Percentiles rank a stretch among this genome's conserved stretches.
Conservation (phyloP, 2,329 filamentous ascomycete species). For the Pseudogymnoascus sp. region DNA sequence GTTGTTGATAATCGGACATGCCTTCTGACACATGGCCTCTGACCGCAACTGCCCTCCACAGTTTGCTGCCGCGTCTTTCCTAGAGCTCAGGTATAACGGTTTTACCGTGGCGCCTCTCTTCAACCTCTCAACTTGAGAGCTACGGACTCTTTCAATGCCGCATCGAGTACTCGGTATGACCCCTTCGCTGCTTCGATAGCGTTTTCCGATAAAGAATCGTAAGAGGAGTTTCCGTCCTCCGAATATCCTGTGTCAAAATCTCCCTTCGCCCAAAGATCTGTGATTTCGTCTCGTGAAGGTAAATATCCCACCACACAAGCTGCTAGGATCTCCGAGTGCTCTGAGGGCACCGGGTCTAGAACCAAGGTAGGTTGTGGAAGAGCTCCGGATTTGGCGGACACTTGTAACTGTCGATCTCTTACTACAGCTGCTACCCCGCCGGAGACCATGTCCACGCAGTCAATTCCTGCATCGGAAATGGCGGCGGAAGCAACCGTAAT, state of each 20-base stretch:
- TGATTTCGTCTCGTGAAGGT: slow-evolving; percentile 79
- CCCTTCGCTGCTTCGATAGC: slow-evolving; percentile 55
- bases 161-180: slow-evolving; percentile 49
- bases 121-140: slow-evolving; percentile 25
- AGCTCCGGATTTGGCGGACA: slow-evolving; percentile 20
- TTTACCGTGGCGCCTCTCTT: not conserved
- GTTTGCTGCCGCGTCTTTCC: not conserved
- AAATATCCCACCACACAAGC: slow-evolving; percentile 89
- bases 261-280: slow-evolving; percentile 90
- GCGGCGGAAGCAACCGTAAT: slow-evolving; percentile 91
- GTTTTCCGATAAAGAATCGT: slow-evolving; percentile 50
- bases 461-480: slow-evolving; percentile 88
- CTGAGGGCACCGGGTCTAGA: slow-evolving; percentile 73
- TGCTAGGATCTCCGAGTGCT: slow-evolving; percentile 68
- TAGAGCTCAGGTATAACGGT: not conserved
- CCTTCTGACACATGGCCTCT: slow-evolving; percentile 3
- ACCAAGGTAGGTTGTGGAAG: slow-evolving; percentile 41
- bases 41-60: not conserved
- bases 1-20: not conserved
- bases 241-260: slow-evolving; percentile 38
- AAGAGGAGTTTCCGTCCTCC: slow-evolving; percentile 33
- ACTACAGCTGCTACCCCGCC: slow-evolving; percentile 84
- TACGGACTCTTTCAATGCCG: slow-evolving; percentile 51
- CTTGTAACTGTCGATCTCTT: slow-evolving; percentile 28
- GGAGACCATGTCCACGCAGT: slow-evolving; percentile 83